Evolutionary conservation across 2,329 filamentous ascomycete species (phyloP), one percentile per base, ranked within the genome.

Genomic region (Diaporthe aspalathi): DNA sequence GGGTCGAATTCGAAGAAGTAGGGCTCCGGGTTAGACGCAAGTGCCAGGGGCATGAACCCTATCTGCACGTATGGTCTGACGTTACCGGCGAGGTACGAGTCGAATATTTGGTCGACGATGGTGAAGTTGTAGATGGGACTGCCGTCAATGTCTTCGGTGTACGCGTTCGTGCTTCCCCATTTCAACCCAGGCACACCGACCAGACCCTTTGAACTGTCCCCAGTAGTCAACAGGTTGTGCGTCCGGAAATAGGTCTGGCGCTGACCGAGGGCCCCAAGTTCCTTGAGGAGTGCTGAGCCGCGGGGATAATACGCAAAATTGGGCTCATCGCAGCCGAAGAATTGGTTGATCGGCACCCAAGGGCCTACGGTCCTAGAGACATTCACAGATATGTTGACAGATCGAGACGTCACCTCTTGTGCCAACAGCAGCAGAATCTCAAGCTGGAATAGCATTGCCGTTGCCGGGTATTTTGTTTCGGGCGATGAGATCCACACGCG

Each of bases 251-350:
- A 68, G 27, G 67, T 68, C 29, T 68, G 67, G 5, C 27, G 24
- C 38, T 60, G 43, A 3, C 67, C 67, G 12, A 68, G 29, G 16
- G 53, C 20, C 27, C 67, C 67, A 22, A 68, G 67, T 29, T 68
- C 67, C 22, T 68, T 40, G 14, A 68, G 60, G 11, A 68, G 67
- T 24, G 40, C 50, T 32, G 43, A 57, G 3, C 67, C 67, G 11
- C 29, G 53, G 14, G 53, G 67, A 1, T 68, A 68, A 4, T 68
- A 68, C 7, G 67, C 67, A 24, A 38, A 68, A 12, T 68, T 68
- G 11, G 67, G 67, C 53, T 68, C 67, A 29, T 68, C 67, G n/a
- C 67, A 68, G 14, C 67, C 67, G 8, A 68, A 68, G 16, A 60
- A 68, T 9, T 50, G 67, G n/a, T 40, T 68, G 43, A 68, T 52